Base-by-base conservation (phyloP, 225 moss, liverwort and hornwort genomes). In the Bryum argenteum region DNA sequence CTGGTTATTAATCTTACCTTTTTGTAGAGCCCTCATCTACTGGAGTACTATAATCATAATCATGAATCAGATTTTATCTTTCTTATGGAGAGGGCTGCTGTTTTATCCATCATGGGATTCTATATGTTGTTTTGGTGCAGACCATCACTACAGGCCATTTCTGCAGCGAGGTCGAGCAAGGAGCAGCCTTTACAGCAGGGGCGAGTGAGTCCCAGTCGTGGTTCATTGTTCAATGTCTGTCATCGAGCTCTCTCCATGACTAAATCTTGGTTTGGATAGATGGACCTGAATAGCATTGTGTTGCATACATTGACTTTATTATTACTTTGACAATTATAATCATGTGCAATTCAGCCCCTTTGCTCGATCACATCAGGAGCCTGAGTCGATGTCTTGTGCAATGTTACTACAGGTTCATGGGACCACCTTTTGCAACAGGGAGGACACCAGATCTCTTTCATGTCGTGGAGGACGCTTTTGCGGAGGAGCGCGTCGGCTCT, bases 391-490 rank as follows among this genome's bases (percentile, higher is more conserved):
- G 20, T 40, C 8, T 43, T 48, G 28, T 24, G 0, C 70, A 17
- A 17, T 65, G 15, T 58, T 81, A 37, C 68, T 75, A 71, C 73
- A 87, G 87, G 64, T 60, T 68, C 63, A 72, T 33, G 81, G 63
- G 67, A 66, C 65, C 22, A 44, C 50, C 62, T 41, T 79, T 2
- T 68, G 45, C 64, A 78, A 66, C 17, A 87, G 76, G 40, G 80
- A 73, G 61, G 70, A 74, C 40, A 75, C 63, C 54, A 13, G 58
- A 8, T 67, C 70, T 50, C 67, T 83, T 40, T 81, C 87, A 58
- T 81, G 14, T 65, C 59, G 73, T 63, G 72, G 78, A 70, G 83
- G 81, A 65, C 70, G 67, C 58, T 70, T 87, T 56, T 78, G 68
- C 50, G 72, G 75, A 71, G 70, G 70, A 66, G 61, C 75, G 22